A percentile compares a stretch with the other conserved stretches of the same genome.
Evolutionary conservation across 495 filamentous ascomycete genomes (phyloP).

Genomic region (Thozetella sp.): DNA sequence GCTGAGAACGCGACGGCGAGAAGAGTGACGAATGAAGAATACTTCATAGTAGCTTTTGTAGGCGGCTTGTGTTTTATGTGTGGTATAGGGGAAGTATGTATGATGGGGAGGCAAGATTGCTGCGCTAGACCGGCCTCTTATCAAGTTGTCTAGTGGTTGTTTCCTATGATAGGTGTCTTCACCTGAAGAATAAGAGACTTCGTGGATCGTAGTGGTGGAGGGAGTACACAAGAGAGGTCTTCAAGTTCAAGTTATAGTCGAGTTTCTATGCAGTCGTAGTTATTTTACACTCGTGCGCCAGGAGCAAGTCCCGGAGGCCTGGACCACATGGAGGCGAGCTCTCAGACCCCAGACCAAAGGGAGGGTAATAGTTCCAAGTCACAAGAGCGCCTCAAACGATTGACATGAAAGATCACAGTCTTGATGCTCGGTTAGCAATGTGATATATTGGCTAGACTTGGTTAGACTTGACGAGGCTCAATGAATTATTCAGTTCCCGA

Average conservation of each 20-base stretch:
- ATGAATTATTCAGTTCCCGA: slow-evolving; percentile 21
- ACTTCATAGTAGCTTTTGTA: slow-evolving; percentile 35
- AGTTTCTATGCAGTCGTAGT: too few species aligned
- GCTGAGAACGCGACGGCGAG: slow-evolving; percentile 24
- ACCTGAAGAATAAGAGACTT: too few species aligned
- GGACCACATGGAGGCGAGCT: too few species aligned
- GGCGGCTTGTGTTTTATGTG: not conserved
- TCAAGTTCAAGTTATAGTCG: too few species aligned
- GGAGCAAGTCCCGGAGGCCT: too few species aligned
- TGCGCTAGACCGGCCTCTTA: too few species aligned
- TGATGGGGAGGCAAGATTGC: slow-evolving; percentile 8
- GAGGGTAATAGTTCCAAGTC: not conserved
- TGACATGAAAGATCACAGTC: not conserved
- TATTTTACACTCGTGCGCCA: too few species aligned
- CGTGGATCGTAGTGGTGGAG: too few species aligned
- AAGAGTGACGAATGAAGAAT: slow-evolving; percentile 28
- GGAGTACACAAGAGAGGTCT: too few species aligned
- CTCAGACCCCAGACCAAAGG: too few species aligned
- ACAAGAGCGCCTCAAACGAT: not conserved
- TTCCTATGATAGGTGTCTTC: too few species aligned
- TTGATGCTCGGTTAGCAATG: not conserved
- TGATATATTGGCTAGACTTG: not conserved
- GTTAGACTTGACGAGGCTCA: slow-evolving; percentile 5
- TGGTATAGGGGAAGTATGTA: slow-evolving; percentile 4
- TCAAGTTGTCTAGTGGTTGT: too few species aligned